A percentile compares a stretch with the other conserved stretches of the same genome.
These are phyloP conservation scores for Globisporangium paddicum DNA, from an alignment of 352 stramenopile genomes.

Conservation along the genomic window DNA sequence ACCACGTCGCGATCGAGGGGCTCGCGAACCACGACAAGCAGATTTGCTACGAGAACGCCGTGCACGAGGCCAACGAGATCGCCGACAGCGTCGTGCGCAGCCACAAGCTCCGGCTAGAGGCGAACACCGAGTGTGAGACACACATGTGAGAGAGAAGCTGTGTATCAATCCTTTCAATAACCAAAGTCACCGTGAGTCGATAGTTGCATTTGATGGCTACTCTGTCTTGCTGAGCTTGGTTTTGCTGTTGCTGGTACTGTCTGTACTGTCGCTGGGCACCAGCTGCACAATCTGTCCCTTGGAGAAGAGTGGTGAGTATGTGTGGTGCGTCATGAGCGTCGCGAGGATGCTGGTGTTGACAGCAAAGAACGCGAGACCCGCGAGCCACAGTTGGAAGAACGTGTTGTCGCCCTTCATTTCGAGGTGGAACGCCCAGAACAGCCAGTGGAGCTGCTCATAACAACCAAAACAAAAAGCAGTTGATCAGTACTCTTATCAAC, in stretches of 20 bases:
- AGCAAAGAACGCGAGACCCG: slow-evolving; percentile 85
- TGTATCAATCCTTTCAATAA: not conserved
- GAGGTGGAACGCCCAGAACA: slow-evolving; percentile 87
- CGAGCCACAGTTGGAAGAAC: slow-evolving; percentile 86
- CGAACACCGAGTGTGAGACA: slow-evolving; percentile 20
- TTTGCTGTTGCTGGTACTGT: not conserved
- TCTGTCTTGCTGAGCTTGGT: slow-evolving; percentile 4
- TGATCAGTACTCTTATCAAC: not conserved
- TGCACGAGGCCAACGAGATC: slow-evolving; percentile 49
- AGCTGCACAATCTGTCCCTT: slow-evolving; percentile 37
- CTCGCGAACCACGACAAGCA: slow-evolving; percentile 67
- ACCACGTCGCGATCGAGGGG: slow-evolving; percentile 60
- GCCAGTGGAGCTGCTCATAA: slow-evolving; percentile 66
- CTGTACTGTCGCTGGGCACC: slow-evolving; percentile 13
- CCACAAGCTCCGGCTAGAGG: slow-evolving; percentile 47
- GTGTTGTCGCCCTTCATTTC: slow-evolving; percentile 90
- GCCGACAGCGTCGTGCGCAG: slow-evolving; percentile 51
- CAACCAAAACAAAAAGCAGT: no score
- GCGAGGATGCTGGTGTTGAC: slow-evolving; percentile 82
- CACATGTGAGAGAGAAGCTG: not conserved
- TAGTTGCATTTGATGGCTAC: not conserved
- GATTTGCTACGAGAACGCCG: slow-evolving; percentile 48
- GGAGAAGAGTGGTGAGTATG: slow-evolving; percentile 54
- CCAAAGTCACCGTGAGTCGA: not conserved
- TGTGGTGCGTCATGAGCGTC: slow-evolving; percentile 64